A percentile compares a stretch with the other conserved stretches of the same genome.
Conservation (phyloP, 306 rosid genomes). For the Canavalia ensiformis region DNA sequence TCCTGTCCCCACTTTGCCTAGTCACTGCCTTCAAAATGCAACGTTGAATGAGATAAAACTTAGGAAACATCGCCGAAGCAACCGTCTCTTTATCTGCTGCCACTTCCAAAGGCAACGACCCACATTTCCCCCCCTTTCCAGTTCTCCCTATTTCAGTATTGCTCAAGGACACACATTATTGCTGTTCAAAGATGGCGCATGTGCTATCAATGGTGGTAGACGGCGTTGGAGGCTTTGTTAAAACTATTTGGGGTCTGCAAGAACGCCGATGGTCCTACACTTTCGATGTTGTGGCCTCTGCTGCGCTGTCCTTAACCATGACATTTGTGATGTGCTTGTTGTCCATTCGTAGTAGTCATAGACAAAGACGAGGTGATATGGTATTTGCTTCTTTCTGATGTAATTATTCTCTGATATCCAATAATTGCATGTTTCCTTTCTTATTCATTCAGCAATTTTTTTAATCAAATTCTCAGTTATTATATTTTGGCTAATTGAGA, state of each 20-base stretch:
- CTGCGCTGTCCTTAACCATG: conserved; percentile 54
- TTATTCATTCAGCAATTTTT: not conserved
- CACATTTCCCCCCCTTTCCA: not conserved
- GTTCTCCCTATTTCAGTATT: too few relatives aligned
- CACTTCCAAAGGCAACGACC: conserved; percentile 2
- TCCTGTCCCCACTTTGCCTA: conserved; percentile 13
- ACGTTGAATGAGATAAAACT: conserved; percentile 17
- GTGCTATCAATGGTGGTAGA: conserved; percentile 54
- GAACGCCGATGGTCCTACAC: conserved; percentile 64
- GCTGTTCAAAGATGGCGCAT: conserved; percentile 50
- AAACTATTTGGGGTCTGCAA: conserved; percentile 72
- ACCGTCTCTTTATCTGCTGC: conserved; percentile 43
- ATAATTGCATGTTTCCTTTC: not conserved
- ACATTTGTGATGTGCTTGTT: conserved; percentile 54
- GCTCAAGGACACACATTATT: not conserved
- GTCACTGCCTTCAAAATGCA: conserved; percentile 7
- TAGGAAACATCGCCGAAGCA: conserved; percentile 63
- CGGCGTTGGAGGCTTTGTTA: conserved; percentile 53
- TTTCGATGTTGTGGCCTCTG: conserved; percentile 61
- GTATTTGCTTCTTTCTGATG: conserved; percentile 47
- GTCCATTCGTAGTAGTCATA: conserved; percentile 48
- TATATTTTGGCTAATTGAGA: not conserved
- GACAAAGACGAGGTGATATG: conserved; percentile 28
- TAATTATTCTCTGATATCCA: not conserved
- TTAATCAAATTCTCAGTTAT: not conserved